Evolutionary conservation across 352 stramenopile genomes (phyloP), one percentile per base, ranked within the genome.

Genomic region (Globisporangium takayamanum): DNA sequence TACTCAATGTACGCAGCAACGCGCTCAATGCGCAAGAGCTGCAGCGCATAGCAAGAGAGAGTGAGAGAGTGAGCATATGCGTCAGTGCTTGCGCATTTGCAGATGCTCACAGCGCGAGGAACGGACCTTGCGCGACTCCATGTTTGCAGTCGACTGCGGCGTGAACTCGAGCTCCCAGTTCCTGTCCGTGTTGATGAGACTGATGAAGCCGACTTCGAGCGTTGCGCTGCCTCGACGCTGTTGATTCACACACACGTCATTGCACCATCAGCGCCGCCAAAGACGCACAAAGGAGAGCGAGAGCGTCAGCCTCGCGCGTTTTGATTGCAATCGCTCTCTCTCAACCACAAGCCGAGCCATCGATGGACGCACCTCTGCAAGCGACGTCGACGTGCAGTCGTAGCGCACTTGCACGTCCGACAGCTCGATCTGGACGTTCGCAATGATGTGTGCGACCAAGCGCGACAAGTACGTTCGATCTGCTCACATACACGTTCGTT

Each of bases 351-450:
- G 12, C 12, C 28, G 14, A n/a, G 44, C 49, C 7, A 36, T 1
- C 26, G 50, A 51, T 15, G 37, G 45, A 33, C 50, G 39, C 22
- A 95, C 85, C 78, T 80, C 73, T n/a, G 78, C 72, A 28, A 76
- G 61, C 11, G 80, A 87, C 57, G 76, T 82, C 16, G 69, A 58
- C 25, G 74, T 69, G 64, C 86, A 95, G 62, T 95, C 84, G 55
- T 94, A 95, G 45, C 83, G 84, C 37, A 95, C 63, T 68, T 92
- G 73, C 33, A 95, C 80, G 57, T 93, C 80, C 41, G 72, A 73
- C 25, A 93, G 63, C 55, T 95, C 86, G 33, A 95, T 89, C 59
- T 95, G 84, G 12, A 95, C 80, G 63, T 95, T 95, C 47, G 78
- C 70, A 57, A 95, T 88, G 57, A 95, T 92, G 57, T 92, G 83